These are phyloP conservation scores for Aspergillus neotritici DNA, from an alignment of 2,329 filamentous ascomycete species.

Conservation along the genomic window DNA sequence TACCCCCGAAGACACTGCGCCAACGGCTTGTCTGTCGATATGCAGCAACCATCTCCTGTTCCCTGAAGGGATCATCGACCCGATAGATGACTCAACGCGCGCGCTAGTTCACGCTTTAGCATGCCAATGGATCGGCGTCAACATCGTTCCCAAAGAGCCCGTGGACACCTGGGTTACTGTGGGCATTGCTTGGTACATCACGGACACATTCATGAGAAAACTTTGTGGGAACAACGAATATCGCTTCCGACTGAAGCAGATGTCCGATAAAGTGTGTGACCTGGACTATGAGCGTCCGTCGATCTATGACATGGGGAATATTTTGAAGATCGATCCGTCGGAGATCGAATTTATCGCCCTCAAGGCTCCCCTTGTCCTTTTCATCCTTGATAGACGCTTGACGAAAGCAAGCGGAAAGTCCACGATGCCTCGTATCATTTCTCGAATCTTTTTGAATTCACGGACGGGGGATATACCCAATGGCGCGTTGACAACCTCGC, in stretches of 20 bases:
- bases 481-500: constrained; percentile 64
- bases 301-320: constrained; percentile 70
- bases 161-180: constrained; percentile 83
- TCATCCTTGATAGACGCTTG: constrained; percentile 85
- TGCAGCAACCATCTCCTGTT: constrained; percentile 83
- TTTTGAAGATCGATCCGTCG: constrained; percentile 73
- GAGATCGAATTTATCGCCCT: constrained; percentile 85
- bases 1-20: constrained; percentile 65
- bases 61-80: constrained; percentile 77
- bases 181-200: constrained; percentile 90
- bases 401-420: constrained; percentile 81
- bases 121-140: constrained; percentile 90
- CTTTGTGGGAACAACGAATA: constrained; percentile 95
- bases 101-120: constrained; percentile 77
- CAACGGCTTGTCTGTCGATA: constrained; percentile 77
- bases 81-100: constrained; percentile 73
- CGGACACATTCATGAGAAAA: constrained; percentile 83
- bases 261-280: constrained; percentile 75
- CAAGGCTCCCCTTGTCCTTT: constrained; percentile 85
- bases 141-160: constrained; percentile 76
- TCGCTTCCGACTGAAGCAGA: constrained; percentile 78
- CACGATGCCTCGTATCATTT: constrained; percentile 79
- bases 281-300: constrained; percentile 77
- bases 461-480: constrained; percentile 72
- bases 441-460: constrained; percentile 76